Evolutionary conservation across 2,329 filamentous ascomycete genomes (phyloP), one percentile per base, ranked within the genome.

Genomic region (Aspergillus glaucus): DNA sequence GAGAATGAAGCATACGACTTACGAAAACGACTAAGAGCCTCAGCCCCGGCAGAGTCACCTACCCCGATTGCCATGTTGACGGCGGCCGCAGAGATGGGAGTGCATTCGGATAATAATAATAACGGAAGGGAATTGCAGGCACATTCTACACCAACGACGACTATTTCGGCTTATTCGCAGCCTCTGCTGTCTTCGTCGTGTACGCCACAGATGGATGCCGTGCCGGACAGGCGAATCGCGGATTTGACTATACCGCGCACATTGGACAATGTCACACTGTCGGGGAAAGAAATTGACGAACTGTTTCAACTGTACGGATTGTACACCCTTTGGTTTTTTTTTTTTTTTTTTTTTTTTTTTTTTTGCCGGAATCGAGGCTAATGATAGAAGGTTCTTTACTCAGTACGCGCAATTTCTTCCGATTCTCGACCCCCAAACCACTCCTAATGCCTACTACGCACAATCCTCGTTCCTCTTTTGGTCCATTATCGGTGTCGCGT

Each of bases 401-500:
- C 59, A 70, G 17, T 71, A 70, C 54, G 60, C 67, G 2, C 59
- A 59, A 4, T 68, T 72, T 26, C 50, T 73, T 10, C 69, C 70
- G 0, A 63, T 73, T 14, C 57, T 73, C 0, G 68, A 72, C 36
- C 59, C 62, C 5, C 64, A 76, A 8, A 81, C 84, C 55, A 71
- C 79, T 0, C 85, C 88, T 1, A 86, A 93, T 43, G 75, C 82
- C 50, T 93, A 88, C 64, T 86, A 86, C 62, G 79, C 84, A 51
- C 85, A 92, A 59, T 86, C 89, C 45, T 83, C 84, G 3, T 75
- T 95, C 12, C 78, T 95, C 1, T 95, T 95, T 69, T 95, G 90
- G 90, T 80, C 86, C 43, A 85, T 73, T 5, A 60, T 71, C 12
- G 63, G 65, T 2, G 63, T 68, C 8, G 62, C 63, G 12, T 69